Percentiles rank a stretch among this genome's conserved stretches.
phyloP scores from a whole-genome alignment of 495 filamentous ascomycete genomes.

The Hypomontagnella submonticulosa region DNA sequence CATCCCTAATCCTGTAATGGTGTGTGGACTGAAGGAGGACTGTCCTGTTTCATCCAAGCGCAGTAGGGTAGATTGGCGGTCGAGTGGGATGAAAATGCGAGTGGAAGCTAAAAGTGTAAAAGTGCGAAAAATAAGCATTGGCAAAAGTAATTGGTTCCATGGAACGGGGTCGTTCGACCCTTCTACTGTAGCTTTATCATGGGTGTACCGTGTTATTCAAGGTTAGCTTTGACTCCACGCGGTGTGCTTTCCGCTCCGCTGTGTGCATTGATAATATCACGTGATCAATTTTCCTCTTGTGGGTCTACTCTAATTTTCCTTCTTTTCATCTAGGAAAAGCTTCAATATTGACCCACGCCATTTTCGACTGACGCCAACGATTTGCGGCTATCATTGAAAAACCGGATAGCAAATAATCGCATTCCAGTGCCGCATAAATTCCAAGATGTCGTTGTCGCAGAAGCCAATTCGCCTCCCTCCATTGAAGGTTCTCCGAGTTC shows the following conservation, averaged over 20 bases:
- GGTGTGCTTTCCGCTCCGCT: not conserved
- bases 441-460: slow-evolving; percentile 47
- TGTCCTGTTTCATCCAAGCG: not conserved
- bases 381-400: no score
- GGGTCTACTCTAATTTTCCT: slow-evolving; percentile 9
- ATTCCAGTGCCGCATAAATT: not conserved
- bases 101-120: no score
- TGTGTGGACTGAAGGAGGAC: not conserved
- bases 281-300: slow-evolving; percentile 17
- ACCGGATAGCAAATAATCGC: slow-evolving; percentile 19
- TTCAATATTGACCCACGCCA: slow-evolving; percentile 27
- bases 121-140: no score
- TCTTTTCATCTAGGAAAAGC: slow-evolving; percentile 22
- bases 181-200: no score
- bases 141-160: no score
- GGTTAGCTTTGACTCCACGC: not conserved
- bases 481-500: slow-evolving; percentile 83
- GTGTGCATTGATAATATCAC: slow-evolving; percentile 12
- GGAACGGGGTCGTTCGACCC: no score
- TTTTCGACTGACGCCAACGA: slow-evolving; percentile 23
- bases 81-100: no score
- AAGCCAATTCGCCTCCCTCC: slow-evolving; percentile 85
- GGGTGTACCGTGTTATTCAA: no score
- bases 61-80: not conserved
- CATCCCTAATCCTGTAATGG: not conserved